These are phyloP conservation scores for Trichoderma arundinaceum DNA, from an alignment of 2,329 filamentous ascomycete species.

Conservation along the genomic window DNA sequence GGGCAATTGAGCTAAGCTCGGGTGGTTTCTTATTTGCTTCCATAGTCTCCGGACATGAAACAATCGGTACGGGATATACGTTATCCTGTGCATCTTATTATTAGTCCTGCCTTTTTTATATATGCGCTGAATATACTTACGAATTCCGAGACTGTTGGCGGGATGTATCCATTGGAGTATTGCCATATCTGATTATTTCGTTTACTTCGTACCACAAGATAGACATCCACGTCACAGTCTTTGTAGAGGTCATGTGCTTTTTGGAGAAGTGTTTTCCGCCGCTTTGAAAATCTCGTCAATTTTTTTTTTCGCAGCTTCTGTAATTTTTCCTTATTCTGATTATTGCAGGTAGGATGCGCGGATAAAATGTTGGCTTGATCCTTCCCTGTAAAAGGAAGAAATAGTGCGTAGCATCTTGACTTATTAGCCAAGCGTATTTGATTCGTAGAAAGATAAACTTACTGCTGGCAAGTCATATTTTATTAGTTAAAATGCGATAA, in stretches of 20 bases:
- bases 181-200: conserved; percentile 32
- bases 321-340: not conserved
- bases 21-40: not conserved
- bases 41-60: conserved; percentile 1
- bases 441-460: not conserved
- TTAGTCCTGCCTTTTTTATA: not conserved
- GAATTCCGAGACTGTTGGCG: not conserved
- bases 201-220: conserved; percentile 28
- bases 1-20: not conserved
- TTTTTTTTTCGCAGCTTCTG: conserved; percentile 23
- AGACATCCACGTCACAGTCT: conserved; percentile 30
- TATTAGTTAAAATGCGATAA: not conserved
- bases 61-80: conserved; percentile 17
- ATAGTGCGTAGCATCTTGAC: conserved; percentile 4
- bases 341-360: not conserved
- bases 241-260: conserved; percentile 30
- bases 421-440: not conserved
- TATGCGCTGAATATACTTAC: not conserved
- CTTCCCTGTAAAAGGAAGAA: conserved; percentile 6
- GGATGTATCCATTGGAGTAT: conserved; percentile 30
- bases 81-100: not conserved
- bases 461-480: conserved; percentile 6
- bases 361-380: not conserved
- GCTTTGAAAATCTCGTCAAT: conserved; percentile 27
- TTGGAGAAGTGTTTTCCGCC: conserved; percentile 29